Evolutionary conservation across 768 basidiomycete species (phyloP).

Genomic region (Mycena capillaripes): DNA sequence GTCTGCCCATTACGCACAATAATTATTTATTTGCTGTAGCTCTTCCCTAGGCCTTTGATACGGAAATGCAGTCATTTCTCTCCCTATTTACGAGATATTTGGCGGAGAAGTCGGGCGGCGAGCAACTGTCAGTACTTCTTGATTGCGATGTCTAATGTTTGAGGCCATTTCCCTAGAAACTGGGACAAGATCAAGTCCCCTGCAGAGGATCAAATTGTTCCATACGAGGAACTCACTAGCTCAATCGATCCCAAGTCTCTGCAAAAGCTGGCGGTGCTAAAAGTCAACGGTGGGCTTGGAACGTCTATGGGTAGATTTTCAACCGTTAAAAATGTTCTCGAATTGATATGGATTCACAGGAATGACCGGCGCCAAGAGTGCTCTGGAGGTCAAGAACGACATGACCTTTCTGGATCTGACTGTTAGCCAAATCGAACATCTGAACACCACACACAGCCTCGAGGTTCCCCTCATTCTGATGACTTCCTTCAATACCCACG

Average conservation of each 20-base stretch:
- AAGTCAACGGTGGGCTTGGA: constrained; percentile 94
- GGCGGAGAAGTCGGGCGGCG: constrained; percentile 73
- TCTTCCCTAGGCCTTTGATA: constrained; percentile 68
- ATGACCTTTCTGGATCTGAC: constrained; percentile 97
- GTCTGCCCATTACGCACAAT: constrained; percentile 47
- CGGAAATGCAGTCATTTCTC: constrained; percentile 90
- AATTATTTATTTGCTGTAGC: background rate
- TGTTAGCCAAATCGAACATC: constrained; percentile 95
- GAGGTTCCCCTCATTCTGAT: constrained; percentile 97
- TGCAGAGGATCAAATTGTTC: constrained; percentile 85
- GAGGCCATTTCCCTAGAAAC: constrained; percentile 79
- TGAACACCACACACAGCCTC: constrained; percentile 85
- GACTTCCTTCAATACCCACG: constrained; percentile 99
- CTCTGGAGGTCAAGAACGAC: constrained; percentile 96
- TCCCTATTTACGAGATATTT: constrained; percentile 87
- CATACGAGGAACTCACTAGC: constrained; percentile 79
- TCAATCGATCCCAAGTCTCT: constrained; percentile 73
- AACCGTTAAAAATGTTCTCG: background rate
- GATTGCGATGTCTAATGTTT: constrained; percentile 72
- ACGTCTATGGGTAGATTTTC: constrained; percentile 82
- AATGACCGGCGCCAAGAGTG: constrained; percentile 90
- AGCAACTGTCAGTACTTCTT: constrained; percentile 72
- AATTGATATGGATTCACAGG: constrained; percentile 54
- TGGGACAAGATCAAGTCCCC: constrained; percentile 93
- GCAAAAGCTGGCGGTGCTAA: constrained; percentile 94